A percentile compares a stretch with the other conserved stretches of the same genome.
Evolutionary conservation across 208 protist genomes (phyloP).

Genomic region (Acanthamoeba castellanii): DNA sequence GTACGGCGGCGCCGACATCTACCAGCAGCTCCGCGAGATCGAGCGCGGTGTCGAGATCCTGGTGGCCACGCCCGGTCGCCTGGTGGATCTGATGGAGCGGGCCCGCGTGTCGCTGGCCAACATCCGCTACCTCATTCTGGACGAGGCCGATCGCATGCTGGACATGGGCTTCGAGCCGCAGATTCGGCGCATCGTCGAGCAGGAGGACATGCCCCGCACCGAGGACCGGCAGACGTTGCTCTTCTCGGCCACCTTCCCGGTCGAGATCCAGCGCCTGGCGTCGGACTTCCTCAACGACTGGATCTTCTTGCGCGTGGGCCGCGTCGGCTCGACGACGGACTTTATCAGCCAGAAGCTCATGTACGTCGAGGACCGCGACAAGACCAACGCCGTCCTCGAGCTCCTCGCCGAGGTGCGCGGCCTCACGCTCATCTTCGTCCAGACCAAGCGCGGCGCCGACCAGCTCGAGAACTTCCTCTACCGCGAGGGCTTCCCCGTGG

Average conservation of each 20-base stretch:
- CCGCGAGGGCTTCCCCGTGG: constrained; percentile 91
- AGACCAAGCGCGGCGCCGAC: constrained; percentile 99
- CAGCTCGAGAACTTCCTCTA: constrained; percentile 95
- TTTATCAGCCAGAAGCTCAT: constrained; percentile 96
- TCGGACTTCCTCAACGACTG: constrained; percentile 97
- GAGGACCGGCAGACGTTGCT: constrained; percentile 98
- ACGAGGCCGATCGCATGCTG: constrained; percentile 95
- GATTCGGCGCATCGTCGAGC: constrained; percentile 87
- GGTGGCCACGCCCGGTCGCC: no score
- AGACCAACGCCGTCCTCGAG: constrained; percentile 75
- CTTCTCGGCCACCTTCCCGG: constrained; percentile 99
- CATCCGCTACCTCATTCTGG: constrained; percentile 91
- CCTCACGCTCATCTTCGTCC: constrained; percentile 96
- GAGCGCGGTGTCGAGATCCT: constrained; percentile 76
- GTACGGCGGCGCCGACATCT: constrained; percentile 68
- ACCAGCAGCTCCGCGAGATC: constrained; percentile 92
- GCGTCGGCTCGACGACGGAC: constrained; percentile 97
- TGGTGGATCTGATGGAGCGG: no score
- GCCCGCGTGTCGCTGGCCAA: no score
- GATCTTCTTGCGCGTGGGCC: constrained; percentile 98
- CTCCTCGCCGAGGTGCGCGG: constrained; percentile 6
- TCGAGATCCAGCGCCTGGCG: constrained; percentile 98
- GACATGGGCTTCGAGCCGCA: constrained; percentile 95
- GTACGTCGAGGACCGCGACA: constrained; percentile 89
- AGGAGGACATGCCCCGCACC: constrained; percentile 92